Evolutionary conservation across 495 filamentous ascomycete species (phyloP).

Genomic region (Podospora pseudopauciseta): DNA sequence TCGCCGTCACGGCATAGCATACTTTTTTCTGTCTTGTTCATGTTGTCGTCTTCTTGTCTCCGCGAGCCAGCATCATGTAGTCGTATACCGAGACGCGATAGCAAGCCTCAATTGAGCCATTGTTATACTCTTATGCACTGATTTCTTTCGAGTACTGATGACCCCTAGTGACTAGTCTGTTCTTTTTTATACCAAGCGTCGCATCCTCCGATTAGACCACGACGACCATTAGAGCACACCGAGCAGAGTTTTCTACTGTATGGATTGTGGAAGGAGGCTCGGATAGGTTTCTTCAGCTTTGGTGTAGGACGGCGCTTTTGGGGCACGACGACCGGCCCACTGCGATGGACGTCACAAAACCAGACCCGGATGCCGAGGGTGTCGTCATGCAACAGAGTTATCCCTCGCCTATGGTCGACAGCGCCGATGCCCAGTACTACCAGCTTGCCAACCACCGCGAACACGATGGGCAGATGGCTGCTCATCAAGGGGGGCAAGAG

Average conservation of each 20-base stretch:
- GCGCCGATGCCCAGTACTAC: slow-evolving; percentile 29
- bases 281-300: background rate
- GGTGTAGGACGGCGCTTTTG: background rate
- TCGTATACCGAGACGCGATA: background rate
- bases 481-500: slow-evolving; percentile 17
- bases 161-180: background rate
- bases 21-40: background rate
- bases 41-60: background rate
- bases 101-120: background rate
- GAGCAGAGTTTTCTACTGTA: background rate
- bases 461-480: slow-evolving; percentile 19
- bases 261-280: background rate
- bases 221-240: background rate
- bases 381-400: slow-evolving; percentile 29
- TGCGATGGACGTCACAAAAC: slow-evolving; percentile 27
- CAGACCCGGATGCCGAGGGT: slow-evolving; percentile 20
- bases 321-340: background rate
- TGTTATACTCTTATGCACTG: background rate
- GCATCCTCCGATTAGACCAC: background rate
- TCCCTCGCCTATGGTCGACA: slow-evolving; percentile 29
- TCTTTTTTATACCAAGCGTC: background rate
- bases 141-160: background rate
- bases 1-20: slow-evolving; percentile 8
- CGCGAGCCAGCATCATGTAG: background rate
- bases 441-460: slow-evolving; percentile 24